These are phyloP conservation scores for Fusarium sambucinum DNA, from an alignment of 2,329 filamentous ascomycete genomes.

Conservation along the genomic window DNA sequence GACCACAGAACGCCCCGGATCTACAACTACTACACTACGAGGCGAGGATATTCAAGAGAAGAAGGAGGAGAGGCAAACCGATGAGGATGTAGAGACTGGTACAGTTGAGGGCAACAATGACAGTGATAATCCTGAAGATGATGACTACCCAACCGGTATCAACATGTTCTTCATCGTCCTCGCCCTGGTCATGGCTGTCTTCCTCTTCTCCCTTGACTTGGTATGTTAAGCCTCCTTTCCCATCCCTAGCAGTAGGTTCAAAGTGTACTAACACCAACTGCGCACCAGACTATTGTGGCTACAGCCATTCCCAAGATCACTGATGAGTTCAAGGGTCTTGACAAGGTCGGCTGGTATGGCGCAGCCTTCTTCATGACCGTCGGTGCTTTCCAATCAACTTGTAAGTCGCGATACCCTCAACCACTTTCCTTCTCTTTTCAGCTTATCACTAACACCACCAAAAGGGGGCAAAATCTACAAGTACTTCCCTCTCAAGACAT, in stretches of 20 bases:
- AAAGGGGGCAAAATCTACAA: conserved; percentile 62
- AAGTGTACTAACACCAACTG: conserved; percentile 8
- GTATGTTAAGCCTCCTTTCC: conserved; percentile 45
- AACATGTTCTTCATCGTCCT: conserved; percentile 59
- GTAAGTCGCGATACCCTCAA: conserved; percentile 44
- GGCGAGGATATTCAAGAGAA: conserved; percentile 49
- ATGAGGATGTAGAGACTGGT: conserved; percentile 42
- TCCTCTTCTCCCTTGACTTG: conserved; percentile 64
- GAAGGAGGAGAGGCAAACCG: conserved; percentile 41
- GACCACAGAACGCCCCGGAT: conserved; percentile 43
- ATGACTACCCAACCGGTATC: conserved; percentile 56
- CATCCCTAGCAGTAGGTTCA: neutral
- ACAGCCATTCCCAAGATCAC: conserved; percentile 70
- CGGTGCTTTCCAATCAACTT: conserved; percentile 59
- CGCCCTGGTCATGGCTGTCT: conserved; percentile 61
- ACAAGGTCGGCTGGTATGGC: conserved; percentile 70
- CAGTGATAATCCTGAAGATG: conserved; percentile 41
- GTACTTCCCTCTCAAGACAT: conserved; percentile 65
- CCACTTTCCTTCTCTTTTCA: neutral
- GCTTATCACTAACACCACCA: conserved; percentile 37
- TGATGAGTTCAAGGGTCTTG: conserved; percentile 63
- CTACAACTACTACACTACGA: conserved; percentile 48
- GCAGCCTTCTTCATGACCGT: conserved; percentile 65
- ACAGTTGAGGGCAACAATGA: conserved; percentile 39
- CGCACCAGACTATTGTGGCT: conserved; percentile 64